Evolutionary conservation across 352 stramenopile genomes (phyloP).

Genomic region (Globisporangium alternatum): DNA sequence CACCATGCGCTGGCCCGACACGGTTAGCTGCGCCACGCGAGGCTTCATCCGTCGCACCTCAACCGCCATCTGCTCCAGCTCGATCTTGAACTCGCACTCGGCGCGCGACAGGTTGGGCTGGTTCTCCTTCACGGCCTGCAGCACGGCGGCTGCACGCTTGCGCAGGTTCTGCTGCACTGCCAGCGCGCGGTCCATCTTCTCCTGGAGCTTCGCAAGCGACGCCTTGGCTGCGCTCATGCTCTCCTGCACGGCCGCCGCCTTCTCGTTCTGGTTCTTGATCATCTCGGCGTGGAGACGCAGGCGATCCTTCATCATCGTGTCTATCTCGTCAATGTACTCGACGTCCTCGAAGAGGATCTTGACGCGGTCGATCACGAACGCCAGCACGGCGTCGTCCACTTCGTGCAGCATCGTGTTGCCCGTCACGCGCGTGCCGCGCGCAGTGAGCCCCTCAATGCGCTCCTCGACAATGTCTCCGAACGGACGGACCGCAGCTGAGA

Average conservation of each 20-base stretch:
- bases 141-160: slow-evolving; percentile 67
- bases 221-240: slow-evolving; percentile 28
- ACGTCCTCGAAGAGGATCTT: slow-evolving; percentile 79
- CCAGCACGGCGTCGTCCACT: slow-evolving; percentile 65
- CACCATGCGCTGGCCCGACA: slow-evolving; percentile 57
- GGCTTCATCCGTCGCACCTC: slow-evolving; percentile 70
- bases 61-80: slow-evolving; percentile 61
- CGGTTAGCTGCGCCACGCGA: slow-evolving; percentile 64
- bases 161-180: slow-evolving; percentile 71
- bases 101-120: slow-evolving; percentile 70
- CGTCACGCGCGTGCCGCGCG: slow-evolving; percentile 45
- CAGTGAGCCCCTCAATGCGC: slow-evolving; percentile 45
- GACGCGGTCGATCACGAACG: slow-evolving; percentile 31
- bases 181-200: slow-evolving; percentile 59
- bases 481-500: slow-evolving; percentile 29
- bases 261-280: slow-evolving; percentile 45
- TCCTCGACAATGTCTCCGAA: slow-evolving; percentile 66
- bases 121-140: slow-evolving; percentile 84
- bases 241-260: slow-evolving; percentile 38
- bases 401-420: slow-evolving; percentile 61
- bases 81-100: slow-evolving; percentile 68
- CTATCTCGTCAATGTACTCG: slow-evolving; percentile 71
- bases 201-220: slow-evolving; percentile 39
- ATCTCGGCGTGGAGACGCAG: slow-evolving; percentile 60
- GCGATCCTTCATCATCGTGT: slow-evolving; percentile 60